Evolutionary conservation across 2,329 filamentous ascomycete genomes (phyloP).

Genomic region (Colletotrichum theobromicola): DNA sequence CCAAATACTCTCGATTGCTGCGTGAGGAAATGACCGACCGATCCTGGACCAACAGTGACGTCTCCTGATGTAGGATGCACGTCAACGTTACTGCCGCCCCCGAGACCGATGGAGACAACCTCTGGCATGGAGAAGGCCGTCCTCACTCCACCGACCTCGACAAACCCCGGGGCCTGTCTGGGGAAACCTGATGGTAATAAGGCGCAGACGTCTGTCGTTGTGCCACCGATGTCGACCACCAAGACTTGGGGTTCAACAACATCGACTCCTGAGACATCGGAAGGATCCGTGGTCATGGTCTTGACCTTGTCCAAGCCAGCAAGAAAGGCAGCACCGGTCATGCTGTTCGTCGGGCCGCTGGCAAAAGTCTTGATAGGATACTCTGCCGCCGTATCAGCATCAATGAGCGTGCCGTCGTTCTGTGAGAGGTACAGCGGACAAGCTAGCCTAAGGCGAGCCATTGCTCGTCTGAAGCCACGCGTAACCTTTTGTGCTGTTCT

Average conservation of each 20-base stretch:
- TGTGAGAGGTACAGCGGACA: conserved; percentile 56
- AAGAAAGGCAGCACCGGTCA: conserved; percentile 59
- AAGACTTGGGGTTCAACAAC: conserved; percentile 38
- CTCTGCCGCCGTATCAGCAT: conserved; percentile 49
- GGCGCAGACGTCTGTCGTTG: conserved; percentile 64
- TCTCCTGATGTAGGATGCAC: not conserved
- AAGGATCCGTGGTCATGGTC: not conserved
- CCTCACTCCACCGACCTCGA: conserved; percentile 62
- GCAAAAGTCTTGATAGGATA: conserved; percentile 59
- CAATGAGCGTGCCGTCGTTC: conserved; percentile 59
- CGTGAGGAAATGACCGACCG: conserved; percentile 57
- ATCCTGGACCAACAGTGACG: conserved; percentile 59
- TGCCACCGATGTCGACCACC: conserved; percentile 66
- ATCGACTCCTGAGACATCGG: not conserved
- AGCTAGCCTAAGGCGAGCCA: conserved; percentile 42
- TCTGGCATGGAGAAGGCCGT: conserved; percentile 65
- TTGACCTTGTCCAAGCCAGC: conserved; percentile 45
- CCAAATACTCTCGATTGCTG: conserved; percentile 57
- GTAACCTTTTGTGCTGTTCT: conserved; percentile 52
- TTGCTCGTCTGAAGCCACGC: conserved; percentile 50
- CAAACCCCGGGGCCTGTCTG: conserved; percentile 62
- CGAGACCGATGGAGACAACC: conserved; percentile 60
- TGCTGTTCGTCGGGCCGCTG: conserved; percentile 59
- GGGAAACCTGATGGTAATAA: conserved; percentile 64
- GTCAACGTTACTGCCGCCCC: conserved; percentile 51